Evolutionary conservation across 1,284 basidiomycete species (phyloP).

Genomic region (Pseudozyma sp.): DNA sequence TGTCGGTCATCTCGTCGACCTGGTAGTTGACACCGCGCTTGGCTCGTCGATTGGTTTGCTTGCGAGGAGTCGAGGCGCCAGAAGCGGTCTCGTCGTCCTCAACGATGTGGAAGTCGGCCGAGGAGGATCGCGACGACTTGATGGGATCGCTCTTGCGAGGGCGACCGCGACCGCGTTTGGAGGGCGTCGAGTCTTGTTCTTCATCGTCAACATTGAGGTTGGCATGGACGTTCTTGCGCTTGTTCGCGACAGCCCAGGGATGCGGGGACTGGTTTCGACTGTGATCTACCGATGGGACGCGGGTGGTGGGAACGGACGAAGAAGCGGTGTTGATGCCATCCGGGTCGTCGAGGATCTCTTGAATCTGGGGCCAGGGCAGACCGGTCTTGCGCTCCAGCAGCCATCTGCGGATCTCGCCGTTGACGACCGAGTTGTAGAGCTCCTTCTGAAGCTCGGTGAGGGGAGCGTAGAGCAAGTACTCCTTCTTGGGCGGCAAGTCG

Average conservation of each 20-base stretch:
- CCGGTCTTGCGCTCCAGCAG: conserved; percentile 62
- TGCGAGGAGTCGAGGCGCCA: conserved; percentile 38
- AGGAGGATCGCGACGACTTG: conserved; percentile 22
- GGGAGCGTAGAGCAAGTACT: conserved; percentile 86
- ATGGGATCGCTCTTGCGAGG: conserved; percentile 14
- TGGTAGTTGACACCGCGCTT: conserved; percentile 42
- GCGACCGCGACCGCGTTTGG: conserved; percentile 16
- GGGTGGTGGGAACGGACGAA: conserved; percentile 26
- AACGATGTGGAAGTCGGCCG: conserved; percentile 16
- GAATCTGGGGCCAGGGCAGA: conserved; percentile 48
- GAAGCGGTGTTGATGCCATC: conserved; percentile 43
- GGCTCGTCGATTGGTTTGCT: conserved; percentile 21
- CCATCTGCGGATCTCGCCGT: conserved; percentile 56
- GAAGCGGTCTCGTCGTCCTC: conserved; percentile 26
- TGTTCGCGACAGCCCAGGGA: conserved; percentile 33
- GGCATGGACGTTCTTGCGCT: conserved; percentile 14
- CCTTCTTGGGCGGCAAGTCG: conserved; percentile 65
- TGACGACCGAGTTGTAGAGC: conserved; percentile 77
- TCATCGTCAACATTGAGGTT: conserved; percentile 10
- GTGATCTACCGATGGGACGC: conserved; percentile 23
- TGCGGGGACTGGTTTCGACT: conserved; percentile 35
- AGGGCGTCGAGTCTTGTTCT: neutral
- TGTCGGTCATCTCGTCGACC: conserved; percentile 49
- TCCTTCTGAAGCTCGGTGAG: conserved; percentile 83
- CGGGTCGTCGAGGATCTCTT: conserved; percentile 49